A percentile compares a stretch with the other conserved stretches of the same genome.
Evolutionary conservation across 345 rosid species (phyloP).

Genomic region (Kandelia obovata): DNA sequence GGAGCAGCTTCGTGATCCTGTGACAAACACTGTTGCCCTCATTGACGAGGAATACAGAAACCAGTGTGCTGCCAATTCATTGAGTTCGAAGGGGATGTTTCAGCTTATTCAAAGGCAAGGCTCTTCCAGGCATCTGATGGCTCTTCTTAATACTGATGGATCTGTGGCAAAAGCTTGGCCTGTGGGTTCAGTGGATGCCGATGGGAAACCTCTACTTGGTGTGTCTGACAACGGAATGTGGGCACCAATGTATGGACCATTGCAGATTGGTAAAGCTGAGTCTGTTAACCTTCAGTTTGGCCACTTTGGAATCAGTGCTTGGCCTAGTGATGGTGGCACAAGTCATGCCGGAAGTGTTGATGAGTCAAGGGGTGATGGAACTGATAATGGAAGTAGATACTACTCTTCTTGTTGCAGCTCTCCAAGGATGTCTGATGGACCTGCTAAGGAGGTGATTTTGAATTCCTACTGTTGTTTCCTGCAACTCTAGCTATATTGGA

Average conservation of each 20-base stretch:
- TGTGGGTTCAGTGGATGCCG: conserved; percentile 51
- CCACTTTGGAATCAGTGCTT: conserved; percentile 93
- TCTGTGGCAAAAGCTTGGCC: conserved; percentile 98
- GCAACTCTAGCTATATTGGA: not conserved
- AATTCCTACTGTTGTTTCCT: not conserved
- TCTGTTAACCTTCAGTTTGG: conserved; percentile 96
- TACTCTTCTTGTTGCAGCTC: conserved; percentile 97
- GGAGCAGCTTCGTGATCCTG: conserved; percentile 76
- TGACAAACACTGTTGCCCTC: conserved; percentile 68
- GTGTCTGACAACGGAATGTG: conserved; percentile 49
- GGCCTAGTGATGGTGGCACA: conserved; percentile 96
- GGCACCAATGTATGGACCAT: conserved; percentile 74
- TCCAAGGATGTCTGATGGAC: conserved; percentile 83
- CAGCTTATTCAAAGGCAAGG: conserved; percentile 93
- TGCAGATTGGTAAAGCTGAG: conserved; percentile 77
- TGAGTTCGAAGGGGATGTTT: conserved; percentile 96
- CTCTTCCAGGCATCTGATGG: conserved; percentile 96
- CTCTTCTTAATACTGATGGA: conserved; percentile 91
- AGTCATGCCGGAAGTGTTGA: conserved; percentile 92
- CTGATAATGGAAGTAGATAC: conserved; percentile 74
- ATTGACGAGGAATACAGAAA: conserved; percentile 89
- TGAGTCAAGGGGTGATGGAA: conserved; percentile 68
- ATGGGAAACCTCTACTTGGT: conserved; percentile 42
- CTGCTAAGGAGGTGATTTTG: conserved; percentile 72
- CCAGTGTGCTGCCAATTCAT: conserved; percentile 87